These are phyloP conservation scores for Stromatinia cepivora DNA, from an alignment of 2,329 filamentous ascomycete species.

Conservation along the genomic window DNA sequence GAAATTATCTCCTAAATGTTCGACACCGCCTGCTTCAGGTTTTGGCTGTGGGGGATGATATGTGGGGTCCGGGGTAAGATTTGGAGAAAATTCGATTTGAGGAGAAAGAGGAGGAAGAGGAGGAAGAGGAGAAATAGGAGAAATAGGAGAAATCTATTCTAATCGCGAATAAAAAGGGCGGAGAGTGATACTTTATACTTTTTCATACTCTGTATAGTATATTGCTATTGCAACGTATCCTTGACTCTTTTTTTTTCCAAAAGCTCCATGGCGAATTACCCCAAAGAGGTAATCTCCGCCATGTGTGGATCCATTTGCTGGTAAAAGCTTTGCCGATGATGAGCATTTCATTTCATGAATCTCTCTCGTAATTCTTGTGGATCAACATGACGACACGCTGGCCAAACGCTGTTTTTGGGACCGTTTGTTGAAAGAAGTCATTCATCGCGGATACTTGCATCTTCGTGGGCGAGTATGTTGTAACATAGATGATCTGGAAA, in stretches of 20 bases:
- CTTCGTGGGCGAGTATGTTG: neutral
- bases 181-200: neutral
- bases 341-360: too few species aligned
- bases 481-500: neutral
- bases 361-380: neutral
- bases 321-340: constrained; percentile 12
- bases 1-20: neutral
- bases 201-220: neutral
- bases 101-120: neutral
- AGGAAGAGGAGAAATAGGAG: neutral
- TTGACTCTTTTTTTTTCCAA: neutral
- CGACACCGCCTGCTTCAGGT: neutral
- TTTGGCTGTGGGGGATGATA: constrained; percentile 1
- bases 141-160: too few species aligned
- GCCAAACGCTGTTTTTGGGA: neutral
- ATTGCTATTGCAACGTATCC: neutral
- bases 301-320: neutral
- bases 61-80: constrained; percentile 1
- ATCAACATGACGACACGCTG: neutral
- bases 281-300: neutral
- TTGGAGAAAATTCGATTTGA: neutral
- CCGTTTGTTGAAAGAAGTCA: neutral
- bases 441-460: constrained; percentile 2
- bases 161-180: neutral
- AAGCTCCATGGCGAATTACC: neutral